Evolutionary conservation across 164 flowering plant genomes (phyloP).

Genomic region (Aristolochia contorta): DNA sequence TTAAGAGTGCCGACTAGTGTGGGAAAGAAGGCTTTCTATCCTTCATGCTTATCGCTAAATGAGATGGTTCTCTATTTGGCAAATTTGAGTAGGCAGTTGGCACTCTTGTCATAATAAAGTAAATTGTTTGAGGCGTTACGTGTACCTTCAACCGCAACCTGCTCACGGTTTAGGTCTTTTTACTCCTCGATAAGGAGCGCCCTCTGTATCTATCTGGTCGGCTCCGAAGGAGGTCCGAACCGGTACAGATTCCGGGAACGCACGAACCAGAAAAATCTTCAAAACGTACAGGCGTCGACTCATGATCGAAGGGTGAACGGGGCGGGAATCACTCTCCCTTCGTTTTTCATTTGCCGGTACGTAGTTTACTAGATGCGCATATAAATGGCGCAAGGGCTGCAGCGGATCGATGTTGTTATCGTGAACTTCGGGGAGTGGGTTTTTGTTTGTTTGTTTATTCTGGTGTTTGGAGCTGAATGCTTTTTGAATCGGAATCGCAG

Average conservation of each 20-base stretch:
- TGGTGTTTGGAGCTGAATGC: conserved; percentile 12
- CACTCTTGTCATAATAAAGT: too few species aligned
- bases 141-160: too few species aligned
- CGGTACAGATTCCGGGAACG: neutral
- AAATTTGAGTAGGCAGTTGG: too few species aligned
- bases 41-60: too few species aligned
- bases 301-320: too few species aligned
- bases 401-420: neutral
- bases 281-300: neutral
- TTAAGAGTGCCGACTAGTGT: too few species aligned
- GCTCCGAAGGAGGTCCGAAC: neutral
- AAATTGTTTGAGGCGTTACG: too few species aligned
- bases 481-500: conserved; percentile 39
- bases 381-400: neutral
- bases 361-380: neutral
- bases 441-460: neutral
- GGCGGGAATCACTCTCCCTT: neutral
- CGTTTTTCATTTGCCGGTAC: neutral
- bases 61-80: too few species aligned
- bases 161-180: neutral
- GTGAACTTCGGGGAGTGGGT: neutral
- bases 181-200: conserved; percentile 1
- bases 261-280: neutral
- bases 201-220: neutral
- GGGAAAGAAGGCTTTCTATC: too few species aligned